These are phyloP conservation scores for Posidonia oceanica DNA, from an alignment of 116 monocot genomes.

Conservation along the genomic window DNA sequence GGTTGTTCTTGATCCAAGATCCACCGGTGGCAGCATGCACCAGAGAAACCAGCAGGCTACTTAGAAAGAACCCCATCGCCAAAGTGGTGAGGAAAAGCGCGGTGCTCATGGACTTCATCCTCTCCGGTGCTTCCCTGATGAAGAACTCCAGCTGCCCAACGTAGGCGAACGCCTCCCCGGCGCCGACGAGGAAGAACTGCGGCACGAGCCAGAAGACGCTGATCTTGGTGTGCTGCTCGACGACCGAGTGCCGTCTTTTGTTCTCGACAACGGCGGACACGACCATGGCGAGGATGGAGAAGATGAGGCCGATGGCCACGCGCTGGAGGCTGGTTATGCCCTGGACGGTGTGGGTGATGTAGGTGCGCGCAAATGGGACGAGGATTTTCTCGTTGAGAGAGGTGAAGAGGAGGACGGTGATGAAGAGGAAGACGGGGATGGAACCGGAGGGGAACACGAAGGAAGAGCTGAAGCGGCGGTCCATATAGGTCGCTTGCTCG, in stretches of 20 bases:
- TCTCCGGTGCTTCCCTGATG: slow-evolving; percentile 43
- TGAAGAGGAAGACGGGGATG: slow-evolving; percentile 47
- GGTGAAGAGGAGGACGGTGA: slow-evolving; percentile 32
- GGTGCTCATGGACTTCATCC: slow-evolving; percentile 68
- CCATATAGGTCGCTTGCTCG: slow-evolving; percentile 49
- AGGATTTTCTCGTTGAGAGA: slow-evolving; percentile 38
- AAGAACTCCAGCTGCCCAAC: slow-evolving; percentile 64
- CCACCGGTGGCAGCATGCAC: slow-evolving; percentile 15
- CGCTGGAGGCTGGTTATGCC: slow-evolving; percentile 45
- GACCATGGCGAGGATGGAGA: slow-evolving; percentile 40
- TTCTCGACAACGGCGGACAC: slow-evolving; percentile 28
- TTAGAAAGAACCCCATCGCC: slow-evolving; percentile 49
- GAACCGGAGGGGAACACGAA: slow-evolving; percentile 46
- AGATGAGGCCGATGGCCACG: slow-evolving; percentile 29
- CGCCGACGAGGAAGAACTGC: slow-evolving; percentile 53
- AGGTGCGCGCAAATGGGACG: slow-evolving; percentile 18
- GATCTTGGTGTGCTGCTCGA: slow-evolving; percentile 9
- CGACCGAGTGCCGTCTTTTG: slow-evolving; percentile 6
- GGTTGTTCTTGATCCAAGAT: slow-evolving; percentile 39
- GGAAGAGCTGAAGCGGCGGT: slow-evolving; percentile 17
- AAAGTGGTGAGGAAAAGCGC: slow-evolving; percentile 47
- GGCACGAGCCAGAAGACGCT: slow-evolving; percentile 42
- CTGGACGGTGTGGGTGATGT: slow-evolving; percentile 5
- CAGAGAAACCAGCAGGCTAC: slow-evolving; percentile 48
- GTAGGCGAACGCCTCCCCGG: slow-evolving; percentile 55